These are phyloP conservation scores for Hyphopichia buzzinii DNA, from an alignment of 1,139 yeast species.

Conservation along the genomic window DNA sequence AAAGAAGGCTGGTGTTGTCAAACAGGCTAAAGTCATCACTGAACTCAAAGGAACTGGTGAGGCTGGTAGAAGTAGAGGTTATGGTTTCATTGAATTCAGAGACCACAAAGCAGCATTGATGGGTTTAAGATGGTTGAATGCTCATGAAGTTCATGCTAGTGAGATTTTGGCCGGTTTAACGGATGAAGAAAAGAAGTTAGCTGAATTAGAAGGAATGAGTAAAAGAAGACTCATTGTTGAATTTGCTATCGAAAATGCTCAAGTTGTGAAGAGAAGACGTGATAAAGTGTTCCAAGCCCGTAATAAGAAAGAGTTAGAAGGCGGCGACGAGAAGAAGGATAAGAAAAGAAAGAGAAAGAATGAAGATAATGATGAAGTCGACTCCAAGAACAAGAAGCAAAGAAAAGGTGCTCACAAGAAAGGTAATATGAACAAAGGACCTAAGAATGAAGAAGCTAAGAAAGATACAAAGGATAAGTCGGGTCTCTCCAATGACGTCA, in stretches of 20 bases:
- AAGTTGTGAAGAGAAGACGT: constrained; percentile 84
- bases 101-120: constrained; percentile 92
- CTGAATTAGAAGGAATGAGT: constrained; percentile 50
- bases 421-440: constrained; percentile 49
- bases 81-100: constrained; percentile 90
- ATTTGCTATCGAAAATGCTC: constrained; percentile 94
- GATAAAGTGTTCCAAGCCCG: constrained; percentile 59
- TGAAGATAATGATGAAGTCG: constrained; percentile 15
- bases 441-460: constrained; percentile 8
- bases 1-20: constrained; percentile 83
- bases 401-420: constrained; percentile 32
- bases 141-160: constrained; percentile 72
- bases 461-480: constrained; percentile 26
- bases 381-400: constrained; percentile 12
- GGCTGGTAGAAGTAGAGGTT: constrained; percentile 90
- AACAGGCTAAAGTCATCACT: constrained; percentile 88
- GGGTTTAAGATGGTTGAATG: constrained; percentile 97
- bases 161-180: constrained; percentile 72
- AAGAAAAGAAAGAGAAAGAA: constrained; percentile 23
- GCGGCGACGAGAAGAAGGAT: constrained; percentile 11
- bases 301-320: constrained; percentile 26
- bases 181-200: constrained; percentile 63
- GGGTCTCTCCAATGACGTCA: constrained; percentile 53
- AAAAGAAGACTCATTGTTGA: constrained; percentile 87
- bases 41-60: constrained; percentile 90